Evolutionary conservation across 2,329 filamentous ascomycete genomes (phyloP).

Genomic region (Penicillium sumatraense): DNA sequence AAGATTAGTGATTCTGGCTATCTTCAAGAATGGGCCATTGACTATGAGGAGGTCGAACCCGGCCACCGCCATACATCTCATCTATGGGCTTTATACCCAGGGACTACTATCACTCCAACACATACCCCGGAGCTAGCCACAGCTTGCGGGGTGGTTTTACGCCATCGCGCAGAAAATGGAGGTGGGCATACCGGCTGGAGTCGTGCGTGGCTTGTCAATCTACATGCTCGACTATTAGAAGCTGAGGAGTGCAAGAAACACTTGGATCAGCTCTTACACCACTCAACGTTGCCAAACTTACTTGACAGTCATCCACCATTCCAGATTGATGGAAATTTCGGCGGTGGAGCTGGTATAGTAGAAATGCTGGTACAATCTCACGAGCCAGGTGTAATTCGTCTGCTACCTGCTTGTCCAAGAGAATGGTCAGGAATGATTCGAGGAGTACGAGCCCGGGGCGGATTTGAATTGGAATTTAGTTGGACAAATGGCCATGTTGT

Average conservation of each 20-base stretch:
- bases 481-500: constrained; percentile 37
- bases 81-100: constrained; percentile 55
- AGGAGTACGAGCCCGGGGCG: constrained; percentile 41
- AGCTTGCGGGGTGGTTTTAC: constrained; percentile 32
- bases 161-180: constrained; percentile 40
- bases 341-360: constrained; percentile 52
- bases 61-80: constrained; percentile 59
- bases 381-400: constrained; percentile 37
- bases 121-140: constrained; percentile 37
- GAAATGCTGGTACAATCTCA: constrained; percentile 52
- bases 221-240: constrained; percentile 54
- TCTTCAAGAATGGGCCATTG: constrained; percentile 39
- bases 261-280: constrained; percentile 44
- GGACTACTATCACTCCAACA: constrained; percentile 42
- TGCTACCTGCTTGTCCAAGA: constrained; percentile 46
- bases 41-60: constrained; percentile 48
- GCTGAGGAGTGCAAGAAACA: constrained; percentile 43
- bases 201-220: constrained; percentile 55
- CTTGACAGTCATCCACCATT: constrained; percentile 54
- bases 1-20: constrained; percentile 28
- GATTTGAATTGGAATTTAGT: constrained; percentile 43
- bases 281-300: constrained; percentile 51
- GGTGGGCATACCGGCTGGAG: constrained; percentile 59
- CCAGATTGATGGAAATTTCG: constrained; percentile 59
- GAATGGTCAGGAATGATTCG: constrained; percentile 43